Conservation (phyloP, 2,329 filamentous ascomycete species). For the Aspergillus ochraceus region DNA sequence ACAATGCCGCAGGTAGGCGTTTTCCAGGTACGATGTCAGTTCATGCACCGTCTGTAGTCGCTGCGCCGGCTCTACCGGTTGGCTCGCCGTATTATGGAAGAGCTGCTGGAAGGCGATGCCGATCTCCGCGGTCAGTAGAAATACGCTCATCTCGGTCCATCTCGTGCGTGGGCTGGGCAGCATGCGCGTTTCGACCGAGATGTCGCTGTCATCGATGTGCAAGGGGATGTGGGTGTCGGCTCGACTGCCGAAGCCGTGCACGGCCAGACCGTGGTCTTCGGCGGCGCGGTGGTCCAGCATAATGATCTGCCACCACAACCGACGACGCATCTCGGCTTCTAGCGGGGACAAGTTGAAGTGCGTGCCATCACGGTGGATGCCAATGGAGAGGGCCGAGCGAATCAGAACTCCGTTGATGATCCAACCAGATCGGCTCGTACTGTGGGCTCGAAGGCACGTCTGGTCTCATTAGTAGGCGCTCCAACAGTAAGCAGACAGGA, state of each 20-base stretch:
- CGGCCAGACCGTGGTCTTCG: constrained; percentile 53
- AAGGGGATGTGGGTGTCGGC: constrained; percentile 56
- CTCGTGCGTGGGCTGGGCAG: constrained; percentile 50
- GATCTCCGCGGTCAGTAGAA: constrained; percentile 53
- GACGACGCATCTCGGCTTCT: constrained; percentile 44
- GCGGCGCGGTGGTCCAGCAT: constrained; percentile 39
- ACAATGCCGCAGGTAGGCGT: constrained; percentile 51
- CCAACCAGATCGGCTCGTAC: constrained; percentile 32
- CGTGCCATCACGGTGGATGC: constrained; percentile 62
- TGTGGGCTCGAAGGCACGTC: constrained; percentile 9
- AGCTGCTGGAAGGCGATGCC: constrained; percentile 49
- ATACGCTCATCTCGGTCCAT: constrained; percentile 60
- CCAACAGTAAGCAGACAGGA: neutral
- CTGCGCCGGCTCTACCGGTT: constrained; percentile 27
- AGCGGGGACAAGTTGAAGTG: constrained; percentile 42
- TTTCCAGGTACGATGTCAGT: constrained; percentile 8
- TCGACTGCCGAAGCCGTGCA: constrained; percentile 48
- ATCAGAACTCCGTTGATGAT: constrained; percentile 59
- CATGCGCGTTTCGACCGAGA: constrained; percentile 51
- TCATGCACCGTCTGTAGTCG: constrained; percentile 47
- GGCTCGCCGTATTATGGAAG: constrained; percentile 35
- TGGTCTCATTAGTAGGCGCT: neutral
- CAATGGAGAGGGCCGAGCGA: constrained; percentile 58
- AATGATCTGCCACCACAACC: constrained; percentile 26
- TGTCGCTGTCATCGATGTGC: constrained; percentile 57